A percentile compares a stretch with the other conserved stretches of the same genome.
Evolutionary conservation across 495 filamentous ascomycete genomes (phyloP).

Genomic region (Astrocystis sublimbata): DNA sequence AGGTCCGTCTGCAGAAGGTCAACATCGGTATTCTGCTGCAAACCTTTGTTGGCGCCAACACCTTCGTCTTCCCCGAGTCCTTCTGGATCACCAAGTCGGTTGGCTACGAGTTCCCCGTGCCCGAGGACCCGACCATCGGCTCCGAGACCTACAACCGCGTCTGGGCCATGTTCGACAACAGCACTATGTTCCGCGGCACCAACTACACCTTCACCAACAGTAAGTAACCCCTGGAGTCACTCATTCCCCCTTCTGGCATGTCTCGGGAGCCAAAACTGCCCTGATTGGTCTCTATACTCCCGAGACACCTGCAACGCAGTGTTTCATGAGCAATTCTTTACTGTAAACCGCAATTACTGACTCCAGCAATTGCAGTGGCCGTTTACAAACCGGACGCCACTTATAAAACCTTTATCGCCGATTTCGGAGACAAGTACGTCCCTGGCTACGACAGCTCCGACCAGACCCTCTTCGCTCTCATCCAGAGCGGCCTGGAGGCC

Average conservation of each 20-base stretch:
- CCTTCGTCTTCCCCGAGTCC: neutral
- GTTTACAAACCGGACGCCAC: neutral
- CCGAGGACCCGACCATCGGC: neutral
- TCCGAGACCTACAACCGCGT: neutral
- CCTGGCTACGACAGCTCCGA: neutral
- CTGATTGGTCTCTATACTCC: too few relatives aligned
- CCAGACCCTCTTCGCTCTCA: neutral
- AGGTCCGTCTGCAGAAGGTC: neutral
- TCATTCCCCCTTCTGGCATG: too few relatives aligned
- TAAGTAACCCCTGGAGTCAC: too few relatives aligned
- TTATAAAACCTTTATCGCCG: neutral
- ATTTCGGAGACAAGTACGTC: neutral
- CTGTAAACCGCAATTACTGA: too few relatives aligned
- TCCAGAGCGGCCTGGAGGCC: constrained; percentile 1
- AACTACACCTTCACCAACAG: neutral
- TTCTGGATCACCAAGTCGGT: neutral
- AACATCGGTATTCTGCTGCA: neutral
- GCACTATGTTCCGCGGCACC: neutral
- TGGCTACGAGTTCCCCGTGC: neutral
- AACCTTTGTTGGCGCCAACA: neutral
- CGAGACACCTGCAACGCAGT: too few relatives aligned
- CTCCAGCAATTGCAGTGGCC: too few relatives aligned
- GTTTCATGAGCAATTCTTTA: too few relatives aligned
- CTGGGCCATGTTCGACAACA: neutral
- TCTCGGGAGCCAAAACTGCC: too few relatives aligned